Base-by-base conservation (phyloP, 208 protist genomes). In the Trypanosoma boissoni region DNA sequence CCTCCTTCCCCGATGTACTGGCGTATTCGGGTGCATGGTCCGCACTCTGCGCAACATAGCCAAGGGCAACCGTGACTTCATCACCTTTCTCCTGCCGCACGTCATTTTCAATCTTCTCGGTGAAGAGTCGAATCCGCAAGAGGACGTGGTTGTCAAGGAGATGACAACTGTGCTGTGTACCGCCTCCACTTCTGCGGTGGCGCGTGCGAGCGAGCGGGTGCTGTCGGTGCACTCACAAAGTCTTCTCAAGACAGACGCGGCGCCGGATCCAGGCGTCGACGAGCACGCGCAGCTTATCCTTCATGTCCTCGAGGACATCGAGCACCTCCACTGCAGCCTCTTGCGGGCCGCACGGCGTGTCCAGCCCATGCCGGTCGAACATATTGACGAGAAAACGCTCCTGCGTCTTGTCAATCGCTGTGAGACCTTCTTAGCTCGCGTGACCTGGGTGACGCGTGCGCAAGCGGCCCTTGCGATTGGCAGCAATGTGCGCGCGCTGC, bases 11-110 rank as follows among this genome's bases (percentile, higher is more conserved):
- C 74, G 70, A 9, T 86, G 80, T 50, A 60, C 55, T 31, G 76
- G 78, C 5, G 62, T 72, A 31, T 87, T 91, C 57, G 80, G 71
- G 1, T 63, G 78, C 16, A 84, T 91, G 61, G 71, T 92, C 27
- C 57, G 44, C 37, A 57, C 83, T n/a, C 60, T 96, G 23, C 84
- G 85, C 27, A 94, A 94, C 71, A 83, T 94, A 23, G 86, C 85
- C n/a, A 91, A 91, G 53, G 72, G 79, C 26, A 81, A 90, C 54
- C 52, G 65, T 9, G 39, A 49, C 2, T 60, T 96, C 27, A 74
- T 91, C 16, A 57, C 55, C 20, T 92, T 78, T 61, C 59, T 94
- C 2, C 53, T 96, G 20, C 90, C 87, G 6, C 83, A 86, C 63
- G 73, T 91, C 23, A 76, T 94, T 10, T 61, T 85, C 49, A 76